Evolutionary conservation across 1,284 basidiomycete genomes (phyloP).

Genomic region (Rhizoctonia solani): DNA sequence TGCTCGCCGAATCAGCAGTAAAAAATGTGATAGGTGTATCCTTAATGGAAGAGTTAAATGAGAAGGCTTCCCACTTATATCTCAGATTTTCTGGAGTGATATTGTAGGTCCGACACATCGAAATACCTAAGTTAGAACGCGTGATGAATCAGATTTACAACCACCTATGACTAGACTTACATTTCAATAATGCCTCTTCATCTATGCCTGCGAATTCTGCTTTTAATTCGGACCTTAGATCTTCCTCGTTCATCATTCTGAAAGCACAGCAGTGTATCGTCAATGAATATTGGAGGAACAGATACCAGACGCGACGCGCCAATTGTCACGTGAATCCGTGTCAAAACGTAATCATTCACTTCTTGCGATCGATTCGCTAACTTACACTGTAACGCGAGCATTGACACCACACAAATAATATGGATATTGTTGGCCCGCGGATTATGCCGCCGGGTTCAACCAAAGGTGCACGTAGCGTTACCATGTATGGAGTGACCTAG

Average conservation of each 20-base stretch:
- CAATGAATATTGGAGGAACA: background rate
- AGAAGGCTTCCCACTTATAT: conserved; percentile 70
- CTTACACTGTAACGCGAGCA: too few relatives aligned
- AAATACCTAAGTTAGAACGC: conserved; percentile 53
- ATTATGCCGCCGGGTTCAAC: too few relatives aligned
- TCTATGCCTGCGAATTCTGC: conserved; percentile 33
- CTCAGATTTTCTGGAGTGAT: conserved; percentile 60
- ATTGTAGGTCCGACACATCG: conserved; percentile 67
- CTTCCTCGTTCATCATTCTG: conserved; percentile 34
- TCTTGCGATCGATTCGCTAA: too few relatives aligned
- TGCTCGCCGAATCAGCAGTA: conserved; percentile 48
- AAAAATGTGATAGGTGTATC: conserved; percentile 42
- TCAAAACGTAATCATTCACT: too few relatives aligned
- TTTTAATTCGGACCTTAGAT: conserved; percentile 23
- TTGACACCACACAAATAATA: too few relatives aligned
- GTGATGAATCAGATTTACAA: background rate
- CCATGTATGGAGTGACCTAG: too few relatives aligned
- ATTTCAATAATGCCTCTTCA: conserved; percentile 35
- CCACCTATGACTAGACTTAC: conserved; percentile 17
- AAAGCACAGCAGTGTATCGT: background rate
- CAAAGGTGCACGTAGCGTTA: too few relatives aligned
- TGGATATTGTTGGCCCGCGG: too few relatives aligned
- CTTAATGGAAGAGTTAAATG: conserved; percentile 52
- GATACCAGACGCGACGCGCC: too few relatives aligned
- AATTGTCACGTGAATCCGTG: too few relatives aligned